Conservation (phyloP, 148 eudicot species). For the Amaranthus cruentus region DNA sequence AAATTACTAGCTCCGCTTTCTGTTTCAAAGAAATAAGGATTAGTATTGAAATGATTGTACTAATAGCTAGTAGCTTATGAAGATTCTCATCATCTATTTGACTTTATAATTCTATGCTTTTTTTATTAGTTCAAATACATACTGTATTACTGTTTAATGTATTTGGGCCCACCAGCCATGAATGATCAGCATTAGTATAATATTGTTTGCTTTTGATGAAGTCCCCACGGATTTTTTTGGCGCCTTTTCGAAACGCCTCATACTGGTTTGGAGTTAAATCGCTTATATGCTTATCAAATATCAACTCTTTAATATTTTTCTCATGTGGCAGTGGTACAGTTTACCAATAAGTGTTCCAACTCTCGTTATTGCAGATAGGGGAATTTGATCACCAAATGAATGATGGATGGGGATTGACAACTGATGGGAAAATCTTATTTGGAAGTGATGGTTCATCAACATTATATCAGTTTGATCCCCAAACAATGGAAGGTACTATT, state of each 20-base stretch:
- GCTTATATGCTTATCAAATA: conserved; percentile 1
- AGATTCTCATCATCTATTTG: background rate
- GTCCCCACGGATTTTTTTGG: no score
- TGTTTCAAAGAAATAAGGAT: background rate
- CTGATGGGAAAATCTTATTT: conserved; percentile 70
- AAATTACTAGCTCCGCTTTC: no score
- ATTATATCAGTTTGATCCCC: conserved; percentile 73
- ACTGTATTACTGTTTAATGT: conserved; percentile 7
- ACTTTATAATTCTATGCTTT: background rate
- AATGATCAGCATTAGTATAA: no score
- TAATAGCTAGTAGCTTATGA: background rate
- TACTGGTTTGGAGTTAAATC: no score
- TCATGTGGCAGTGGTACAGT: no score
- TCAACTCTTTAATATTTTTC: no score
- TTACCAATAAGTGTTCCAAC: background rate
- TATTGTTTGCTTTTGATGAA: no score
- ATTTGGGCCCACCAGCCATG: background rate
- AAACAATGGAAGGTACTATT: conserved; percentile 59
- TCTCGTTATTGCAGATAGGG: conserved; percentile 40
- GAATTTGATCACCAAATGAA: conserved; percentile 68
- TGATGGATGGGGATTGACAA: conserved; percentile 97
- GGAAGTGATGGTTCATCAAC: conserved; percentile 93
- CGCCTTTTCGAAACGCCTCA: no score
- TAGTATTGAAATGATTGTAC: background rate
- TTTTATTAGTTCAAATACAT: background rate